Conservation (phyloP, 257 asterid genomes). For the Nicotiana undulata region DNA sequence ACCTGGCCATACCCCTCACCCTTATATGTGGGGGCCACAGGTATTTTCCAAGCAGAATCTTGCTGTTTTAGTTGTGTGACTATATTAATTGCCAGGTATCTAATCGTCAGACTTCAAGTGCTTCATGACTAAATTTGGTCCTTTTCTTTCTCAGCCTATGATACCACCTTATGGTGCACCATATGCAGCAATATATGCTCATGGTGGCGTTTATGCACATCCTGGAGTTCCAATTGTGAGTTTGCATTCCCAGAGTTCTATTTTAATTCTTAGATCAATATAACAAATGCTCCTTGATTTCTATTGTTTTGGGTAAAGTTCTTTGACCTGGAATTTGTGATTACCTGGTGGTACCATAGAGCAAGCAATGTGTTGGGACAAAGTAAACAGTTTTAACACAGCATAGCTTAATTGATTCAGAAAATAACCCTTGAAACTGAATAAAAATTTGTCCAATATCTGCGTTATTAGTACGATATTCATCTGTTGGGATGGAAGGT, state of each 20-base stretch:
- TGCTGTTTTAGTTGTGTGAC: not conserved
- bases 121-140: slow-evolving; percentile 1
- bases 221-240: slow-evolving; percentile 88
- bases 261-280: not conserved
- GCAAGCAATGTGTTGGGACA: not conserved
- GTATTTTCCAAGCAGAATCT: slow-evolving; percentile 24
- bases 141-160: slow-evolving; percentile 53
- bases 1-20: slow-evolving; percentile 72
- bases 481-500: not conserved
- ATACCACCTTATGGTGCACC: slow-evolving; percentile 87
- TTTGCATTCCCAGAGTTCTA: not conserved
- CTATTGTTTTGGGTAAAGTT: not conserved
- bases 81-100: not conserved
- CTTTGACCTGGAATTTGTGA: not conserved
- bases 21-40: slow-evolving; percentile 99
- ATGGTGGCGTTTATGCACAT: slow-evolving; percentile 81
- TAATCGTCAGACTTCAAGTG: not conserved
- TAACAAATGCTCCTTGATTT: slow-evolving; percentile 5
- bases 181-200: slow-evolving; percentile 80
- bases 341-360: not conserved
- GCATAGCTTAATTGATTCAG: not conserved
- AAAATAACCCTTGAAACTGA: not conserved
- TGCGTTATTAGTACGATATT: not conserved
- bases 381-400: not conserved
- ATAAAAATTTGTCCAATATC: not conserved